Evolutionary conservation across 345 rosid genomes (phyloP).

Genomic region (Kandelia obovata): DNA sequence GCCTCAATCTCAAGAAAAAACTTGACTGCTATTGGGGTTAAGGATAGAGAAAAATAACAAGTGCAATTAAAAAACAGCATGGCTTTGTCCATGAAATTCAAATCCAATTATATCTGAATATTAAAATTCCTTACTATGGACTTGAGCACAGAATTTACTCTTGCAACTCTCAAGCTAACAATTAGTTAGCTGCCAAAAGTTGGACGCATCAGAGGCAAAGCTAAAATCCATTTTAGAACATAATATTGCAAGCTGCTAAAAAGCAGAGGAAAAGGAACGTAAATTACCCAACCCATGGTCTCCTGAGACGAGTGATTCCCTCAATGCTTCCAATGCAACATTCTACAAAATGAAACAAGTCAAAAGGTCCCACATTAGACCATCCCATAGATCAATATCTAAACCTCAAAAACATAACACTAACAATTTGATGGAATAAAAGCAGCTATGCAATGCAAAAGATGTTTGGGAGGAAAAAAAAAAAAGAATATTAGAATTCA

Average conservation of each 20-base stretch:
- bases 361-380: background rate
- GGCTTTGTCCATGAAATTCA: background rate
- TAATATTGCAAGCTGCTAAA: too few species aligned
- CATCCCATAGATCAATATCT: background rate
- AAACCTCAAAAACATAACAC: background rate
- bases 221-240: background rate
- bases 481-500: background rate
- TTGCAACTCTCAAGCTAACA: too few species aligned
- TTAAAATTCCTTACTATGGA: background rate
- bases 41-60: too few species aligned
- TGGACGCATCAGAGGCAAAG: background rate
- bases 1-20: too few species aligned
- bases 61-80: background rate
- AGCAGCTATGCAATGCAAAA: background rate
- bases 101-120: background rate
- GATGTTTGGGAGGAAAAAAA: background rate
- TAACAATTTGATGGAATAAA: background rate
- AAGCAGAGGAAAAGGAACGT: too few species aligned
- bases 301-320: slow-evolving; percentile 48
- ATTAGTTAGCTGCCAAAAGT: too few species aligned
- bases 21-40: too few species aligned
- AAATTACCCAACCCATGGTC: slow-evolving; percentile 42
- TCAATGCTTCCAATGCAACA: slow-evolving; percentile 67
- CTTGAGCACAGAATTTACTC: too few species aligned
- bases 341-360: slow-evolving; percentile 41